Percentiles rank a stretch among this genome's conserved stretches.
These are phyloP conservation scores for Botrytis fabae DNA, from an alignment of 2,329 filamentous ascomycete species.

Conservation along the genomic window DNA sequence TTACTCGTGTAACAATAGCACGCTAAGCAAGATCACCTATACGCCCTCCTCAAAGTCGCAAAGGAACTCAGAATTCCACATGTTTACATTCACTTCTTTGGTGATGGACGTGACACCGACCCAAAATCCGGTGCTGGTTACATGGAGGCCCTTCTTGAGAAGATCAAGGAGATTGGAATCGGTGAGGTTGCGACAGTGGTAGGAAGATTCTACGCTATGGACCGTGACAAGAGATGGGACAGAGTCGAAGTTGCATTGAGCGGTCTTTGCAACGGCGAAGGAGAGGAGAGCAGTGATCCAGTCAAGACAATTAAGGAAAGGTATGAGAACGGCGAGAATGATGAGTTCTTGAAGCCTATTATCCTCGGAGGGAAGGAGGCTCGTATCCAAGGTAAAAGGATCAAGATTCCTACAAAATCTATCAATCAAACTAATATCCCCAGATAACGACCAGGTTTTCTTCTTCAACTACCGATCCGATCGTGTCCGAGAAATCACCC, in stretches of 20 bases:
- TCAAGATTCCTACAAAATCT: neutral
- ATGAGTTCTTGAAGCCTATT: slow-evolving; percentile 98
- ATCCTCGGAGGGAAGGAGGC: slow-evolving; percentile 84
- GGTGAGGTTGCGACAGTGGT: slow-evolving; percentile 92
- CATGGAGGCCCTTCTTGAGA: slow-evolving; percentile 81
- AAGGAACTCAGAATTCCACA: slow-evolving; percentile 85
- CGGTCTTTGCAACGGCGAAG: slow-evolving; percentile 78
- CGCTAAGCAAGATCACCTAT: slow-evolving; percentile 91
- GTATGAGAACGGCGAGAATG: slow-evolving; percentile 84
- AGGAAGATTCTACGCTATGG: slow-evolving; percentile 97
- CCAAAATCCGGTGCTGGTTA: slow-evolving; percentile 90
- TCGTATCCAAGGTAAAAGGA: slow-evolving; percentile 72
- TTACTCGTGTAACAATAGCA: slow-evolving; percentile 53
- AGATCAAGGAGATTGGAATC: slow-evolving; percentile 77
- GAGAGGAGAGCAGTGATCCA: slow-evolving; percentile 80
- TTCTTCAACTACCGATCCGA: slow-evolving; percentile 99
- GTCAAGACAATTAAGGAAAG: slow-evolving; percentile 83
- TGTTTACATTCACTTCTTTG: slow-evolving; percentile 99
- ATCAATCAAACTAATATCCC: slow-evolving; percentile 1
- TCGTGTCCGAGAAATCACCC: slow-evolving; percentile 92
- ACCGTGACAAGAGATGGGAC: slow-evolving; percentile 99
- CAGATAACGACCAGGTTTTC: slow-evolving; percentile 91
- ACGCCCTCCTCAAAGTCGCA: slow-evolving; percentile 82
- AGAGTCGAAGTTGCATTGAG: slow-evolving; percentile 87
- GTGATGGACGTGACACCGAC: slow-evolving; percentile 95